Evolutionary conservation across 1,284 basidiomycete species (phyloP).

Genomic region (Sutorius eximius): DNA sequence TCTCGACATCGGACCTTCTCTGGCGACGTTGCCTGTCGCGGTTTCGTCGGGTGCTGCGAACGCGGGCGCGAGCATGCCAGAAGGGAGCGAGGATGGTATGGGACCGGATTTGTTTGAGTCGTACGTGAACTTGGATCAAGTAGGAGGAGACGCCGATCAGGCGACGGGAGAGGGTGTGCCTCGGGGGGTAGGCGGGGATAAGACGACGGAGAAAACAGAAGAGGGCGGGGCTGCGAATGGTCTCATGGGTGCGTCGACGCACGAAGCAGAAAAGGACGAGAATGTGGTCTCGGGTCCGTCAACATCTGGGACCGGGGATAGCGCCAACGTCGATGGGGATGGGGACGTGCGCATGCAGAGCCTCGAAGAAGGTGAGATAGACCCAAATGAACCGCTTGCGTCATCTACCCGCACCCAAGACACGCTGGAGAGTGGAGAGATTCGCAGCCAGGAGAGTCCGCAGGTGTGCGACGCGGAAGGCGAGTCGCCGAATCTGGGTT

Average conservation of each 20-base stretch:
- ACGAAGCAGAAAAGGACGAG: not conserved
- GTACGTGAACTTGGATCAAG: constrained; percentile 29
- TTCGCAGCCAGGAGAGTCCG: constrained; percentile 7
- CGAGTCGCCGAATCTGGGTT: not conserved
- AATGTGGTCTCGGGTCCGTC: not conserved
- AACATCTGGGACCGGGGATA: not conserved
- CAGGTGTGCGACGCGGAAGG: not conserved
- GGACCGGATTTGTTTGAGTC: constrained; percentile 27
- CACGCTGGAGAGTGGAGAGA: constrained; percentile 23
- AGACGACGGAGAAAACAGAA: not conserved
- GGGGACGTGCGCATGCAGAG: constrained; percentile 4
- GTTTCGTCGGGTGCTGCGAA: not conserved
- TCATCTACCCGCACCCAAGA: not conserved
- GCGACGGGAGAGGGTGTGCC: not conserved
- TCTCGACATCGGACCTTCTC: constrained; percentile 7
- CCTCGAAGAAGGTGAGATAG: constrained; percentile 27
- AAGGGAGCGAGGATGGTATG: constrained; percentile 4
- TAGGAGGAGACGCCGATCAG: constrained; percentile 6
- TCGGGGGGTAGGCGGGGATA: not conserved
- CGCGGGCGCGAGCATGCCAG: not conserved
- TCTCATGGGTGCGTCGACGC: not conserved
- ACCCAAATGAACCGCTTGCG: constrained; percentile 1
- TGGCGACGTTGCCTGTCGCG: not conserved
- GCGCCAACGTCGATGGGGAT: not conserved
- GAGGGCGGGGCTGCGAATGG: not conserved